Base-by-base conservation (phyloP, 495 filamentous ascomycete species). In the Glarea lozoyensis region DNA sequence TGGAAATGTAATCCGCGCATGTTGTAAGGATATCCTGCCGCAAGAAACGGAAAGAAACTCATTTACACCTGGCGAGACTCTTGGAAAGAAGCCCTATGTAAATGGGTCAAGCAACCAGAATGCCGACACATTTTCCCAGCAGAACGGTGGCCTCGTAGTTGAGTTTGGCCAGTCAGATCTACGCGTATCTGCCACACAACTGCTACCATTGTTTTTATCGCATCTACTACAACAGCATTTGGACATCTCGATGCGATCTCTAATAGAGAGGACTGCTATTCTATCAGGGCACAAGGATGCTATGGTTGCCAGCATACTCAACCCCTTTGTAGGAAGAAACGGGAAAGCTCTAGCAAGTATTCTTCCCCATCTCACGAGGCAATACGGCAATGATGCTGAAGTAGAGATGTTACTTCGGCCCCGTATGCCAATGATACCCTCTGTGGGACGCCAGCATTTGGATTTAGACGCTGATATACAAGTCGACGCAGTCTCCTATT, bases 181-280 rank as follows among this genome's bases (percentile, higher is more conserved):
- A 2, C 10, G 10, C 11, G 6, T 16, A 11, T 68, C 81, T 11
- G 81, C 84, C 5, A 60, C 60, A 2, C 49, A 50, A 6, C 69
- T 95, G n/a, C 63, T 95, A 13, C 69, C 76, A 9, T 43, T 70
- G 2, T 59, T 81, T 6, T 64, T 90, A 33, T 64, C 67, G 17
- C 72, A 70, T 46, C 53, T 87, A 1, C 76, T 82, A 0, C 68
- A 79, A 12, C 63, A 76, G 27, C 63, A 74, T 52, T 56, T 93
- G 17, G 67, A 78, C 11, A 67, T 74, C 2, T 73, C 81, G 3
- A 36, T 84, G 10, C 78, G 88, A 35, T 68, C 76, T 11, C 71
- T 81, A 33, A 75, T 94, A 49, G 85, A 94, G 56, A 79, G 79
- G 32, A 84, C 84, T 1, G 81, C 86, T 27, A 81, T 94, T 40